Base-by-base conservation (phyloP, 2,329 filamentous ascomycete species). In the Diaporthe velutina region DNA sequence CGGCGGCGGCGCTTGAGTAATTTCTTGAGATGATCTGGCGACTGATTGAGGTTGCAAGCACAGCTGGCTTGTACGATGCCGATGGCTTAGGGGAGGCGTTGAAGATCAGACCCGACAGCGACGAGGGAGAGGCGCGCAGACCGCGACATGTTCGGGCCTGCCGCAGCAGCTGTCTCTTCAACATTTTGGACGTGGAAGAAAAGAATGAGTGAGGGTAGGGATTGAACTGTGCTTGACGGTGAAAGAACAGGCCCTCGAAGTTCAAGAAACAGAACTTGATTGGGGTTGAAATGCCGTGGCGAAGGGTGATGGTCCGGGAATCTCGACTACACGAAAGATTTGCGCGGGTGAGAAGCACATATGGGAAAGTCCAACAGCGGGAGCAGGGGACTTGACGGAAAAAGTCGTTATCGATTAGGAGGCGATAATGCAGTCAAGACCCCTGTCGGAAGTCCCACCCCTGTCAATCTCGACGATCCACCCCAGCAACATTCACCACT, bases 1-100 rank as follows among this genome's bases (percentile, higher is more conserved):
- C 76, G 4, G 76, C 42, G 13, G 78, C 73, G 17, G 80, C 80
- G 55, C 77, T 77, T 10, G 75, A 76, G 25, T 75, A 76, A 60
- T 55, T 50, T n/a, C 75, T 71, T 22, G 68, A 54, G 33, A 70
- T 74, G 50, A 74, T 70, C 35, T 73, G 60, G 15, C 73, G 73
- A 30, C 75, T 52, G 17, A 74, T 48, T 25, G 75, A 74, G 57
- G 61, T 30, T 9, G 72, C 70, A 60, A 76, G 38, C 12, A 74
- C 22, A 12, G 75, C 60, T 17, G 75, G 75, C 57, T 58, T 74
- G 35, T 54, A 70, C 25, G 55, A 66, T 35, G 61, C 22, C 4
- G 61, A 73, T 8, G 64, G 25, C 33, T 70, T 74, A n/a, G 55
- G 42, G 22, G 73, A 57, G 48, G 74, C 54, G 55, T 50, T 64